Base-by-base conservation (phyloP, 2,329 filamentous ascomycete genomes). In the Penicillium sp. region DNA sequence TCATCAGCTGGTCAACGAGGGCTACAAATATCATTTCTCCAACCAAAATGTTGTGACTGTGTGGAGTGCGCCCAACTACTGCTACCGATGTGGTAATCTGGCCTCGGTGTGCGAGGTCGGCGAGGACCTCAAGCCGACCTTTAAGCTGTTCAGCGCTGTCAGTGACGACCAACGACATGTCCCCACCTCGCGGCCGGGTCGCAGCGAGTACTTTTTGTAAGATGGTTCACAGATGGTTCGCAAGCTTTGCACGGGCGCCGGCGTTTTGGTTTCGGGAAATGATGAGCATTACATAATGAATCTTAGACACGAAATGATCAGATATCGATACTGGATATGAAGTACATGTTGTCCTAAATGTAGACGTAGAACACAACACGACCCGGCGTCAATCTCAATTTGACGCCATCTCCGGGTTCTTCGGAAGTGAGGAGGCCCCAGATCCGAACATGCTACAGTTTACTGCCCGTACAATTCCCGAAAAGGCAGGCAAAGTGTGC, bases 61-160 rank as follows among this genome's bases (percentile, higher is more conserved):
- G 23, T 88, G 85, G 81, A 84, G 68, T 85, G 89, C 89, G 38
- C 89, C 89, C 56, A 93, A 93, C 74, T 97, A 97, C 81, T 97
- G 93, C 79, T 97, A 99, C 81, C 85, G 93, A 73, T 99, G 93
- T 69, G 94, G 94, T 68, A 99, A 99, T 75, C 90, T 88, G 56
- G 85, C 85, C 18, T 85, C 82, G 5, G 95, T 96, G 70, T 96
- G 96, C 86, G 91, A 91, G 47, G 85, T 96, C 26, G 86, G 88
- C 61, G 87, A 88, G 65, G 88, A 94, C 65, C 80, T 96, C 47
- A 86, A 90, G 55, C 91, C 93, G 29, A 90, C 89, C 65, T 99
- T 99, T 77, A 94, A 78, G 59, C 63, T 78, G 26, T 78, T 78
- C 63, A 73, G 73, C 51, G 75, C 75, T 4, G 75, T 78, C 42